Conservation (phyloP, 177 flowering plant species). For the Telopea speciosissima region DNA sequence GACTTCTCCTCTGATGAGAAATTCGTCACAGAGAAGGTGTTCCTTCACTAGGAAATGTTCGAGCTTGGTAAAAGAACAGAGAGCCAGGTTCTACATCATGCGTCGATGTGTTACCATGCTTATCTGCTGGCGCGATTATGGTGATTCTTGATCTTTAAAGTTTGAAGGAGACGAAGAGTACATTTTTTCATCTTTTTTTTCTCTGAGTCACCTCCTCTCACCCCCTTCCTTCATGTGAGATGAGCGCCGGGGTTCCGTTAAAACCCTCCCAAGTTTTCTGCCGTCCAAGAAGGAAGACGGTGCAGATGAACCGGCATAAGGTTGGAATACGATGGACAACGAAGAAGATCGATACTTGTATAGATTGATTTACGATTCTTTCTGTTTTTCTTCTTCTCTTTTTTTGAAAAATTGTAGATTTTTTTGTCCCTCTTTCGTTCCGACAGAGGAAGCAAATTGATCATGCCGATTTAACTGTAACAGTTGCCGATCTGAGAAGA, state of each 20-base stretch:
- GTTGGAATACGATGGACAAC: not conserved
- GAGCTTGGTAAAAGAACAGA: constrained; percentile 65
- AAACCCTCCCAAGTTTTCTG: constrained; percentile 8
- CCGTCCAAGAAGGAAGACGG: constrained; percentile 23
- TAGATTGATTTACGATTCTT: constrained; percentile 2
- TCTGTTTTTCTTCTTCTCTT: constrained; percentile 3
- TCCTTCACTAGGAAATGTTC: constrained; percentile 69
- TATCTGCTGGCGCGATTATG: constrained; percentile 69
- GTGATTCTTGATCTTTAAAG: constrained; percentile 19
- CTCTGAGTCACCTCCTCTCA: not conserved
- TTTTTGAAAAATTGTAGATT: not conserved
- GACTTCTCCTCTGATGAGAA: constrained; percentile 16
- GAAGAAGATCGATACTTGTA: constrained; percentile 18
- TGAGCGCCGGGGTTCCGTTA: constrained; percentile 11
- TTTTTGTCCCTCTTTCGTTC: constrained; percentile 1
- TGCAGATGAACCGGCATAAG: no score
- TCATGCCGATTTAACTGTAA: constrained; percentile 5
- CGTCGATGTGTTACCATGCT: constrained; percentile 84
- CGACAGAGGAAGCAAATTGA: constrained; percentile 20
- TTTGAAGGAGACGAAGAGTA: not conserved
- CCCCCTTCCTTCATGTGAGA: constrained; percentile 13
- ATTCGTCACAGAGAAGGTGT: constrained; percentile 34
- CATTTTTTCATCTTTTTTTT: not conserved
- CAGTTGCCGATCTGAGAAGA: not conserved
- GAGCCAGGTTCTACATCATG: constrained; percentile 81